Evolutionary conservation across 331 rosid species (phyloP), one percentile per base, ranked within the genome.

Genomic region (Rosa hybrid): DNA sequence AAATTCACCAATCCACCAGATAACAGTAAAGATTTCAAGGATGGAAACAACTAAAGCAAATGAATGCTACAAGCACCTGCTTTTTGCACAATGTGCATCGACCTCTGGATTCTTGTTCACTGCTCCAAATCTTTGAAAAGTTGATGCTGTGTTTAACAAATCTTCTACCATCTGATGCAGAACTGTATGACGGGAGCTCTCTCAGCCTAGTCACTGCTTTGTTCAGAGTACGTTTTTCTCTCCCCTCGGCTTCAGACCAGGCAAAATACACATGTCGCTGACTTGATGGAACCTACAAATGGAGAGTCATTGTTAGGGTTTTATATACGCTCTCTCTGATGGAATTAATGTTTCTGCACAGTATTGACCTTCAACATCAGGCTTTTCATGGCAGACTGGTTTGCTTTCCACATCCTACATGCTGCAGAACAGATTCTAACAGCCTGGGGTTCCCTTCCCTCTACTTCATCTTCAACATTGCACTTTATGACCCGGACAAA

Each of bases 51-150:
- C 77, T 42, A 71, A 68, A 71, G 41, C 59, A 73, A 49, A 56
- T 10, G 80, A 78, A 75, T 39, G 74, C 70, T 38, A 68, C 25
- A 77, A 72, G 80, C 67, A 96, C 99, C 98, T 91, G 93, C 75
- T 90, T 96, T 87, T 81, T 90, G 88, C 96, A 93, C 72, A 96
- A 84, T 8, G 91, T 82, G 86, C 96, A 86, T 49, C 90, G 91
- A 18, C 90, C 82, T 82, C 83, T 90, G 85, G 84, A 85, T 84
- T 91, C 98, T 60, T 72, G 89, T 83, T 96, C 98, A 56, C 99
- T 96, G 90, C 96, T 91, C 98, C 99, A 95, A 81, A 95, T 86
- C 90, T 93, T 93, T 1, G 90, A 78, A 87, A 96, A 96, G 79
- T 83, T 93, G 63, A 93, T 87, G 60, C 60, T 73, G 84, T 83